phyloP scores from a whole-genome alignment of 129 eudicot species.

The Flaveria trinervia region DNA sequence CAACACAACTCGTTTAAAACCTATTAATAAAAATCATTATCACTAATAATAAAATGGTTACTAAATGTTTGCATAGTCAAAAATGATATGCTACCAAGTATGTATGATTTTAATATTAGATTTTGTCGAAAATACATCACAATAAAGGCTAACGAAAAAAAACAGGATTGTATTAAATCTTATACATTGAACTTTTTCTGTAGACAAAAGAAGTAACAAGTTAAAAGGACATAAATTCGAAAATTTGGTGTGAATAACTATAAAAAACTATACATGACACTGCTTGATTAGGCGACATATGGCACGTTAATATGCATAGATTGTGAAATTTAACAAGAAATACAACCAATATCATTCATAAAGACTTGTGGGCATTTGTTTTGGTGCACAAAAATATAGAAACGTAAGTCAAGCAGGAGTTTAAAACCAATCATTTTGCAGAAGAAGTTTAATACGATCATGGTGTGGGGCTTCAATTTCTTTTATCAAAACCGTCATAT shows the following conservation, averaged over 20 bases:
- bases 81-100: neutral
- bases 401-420: slow-evolving; percentile 48
- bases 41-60: neutral
- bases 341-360: slow-evolving; percentile 14
- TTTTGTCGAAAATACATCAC: neutral
- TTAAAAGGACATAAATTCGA: slow-evolving; percentile 24
- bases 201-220: slow-evolving; percentile 12
- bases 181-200: neutral
- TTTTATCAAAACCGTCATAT: neutral
- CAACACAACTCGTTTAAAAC: neutral
- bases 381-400: slow-evolving; percentile 44
- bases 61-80: too few species aligned
- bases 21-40: neutral
- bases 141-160: neutral
- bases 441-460: slow-evolving; percentile 38
- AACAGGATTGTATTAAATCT: neutral
- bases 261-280: neutral
- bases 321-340: slow-evolving; percentile 17
- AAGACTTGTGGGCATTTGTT: slow-evolving; percentile 27
- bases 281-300: slow-evolving; percentile 41
- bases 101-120: neutral
- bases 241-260: neutral
- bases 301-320: slow-evolving; percentile 13
- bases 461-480: slow-evolving; percentile 31
- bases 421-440: slow-evolving; percentile 62